These are phyloP conservation scores for Macadamia integrifolia DNA, from an alignment of 164 flowering plant genomes.

Conservation along the genomic window DNA sequence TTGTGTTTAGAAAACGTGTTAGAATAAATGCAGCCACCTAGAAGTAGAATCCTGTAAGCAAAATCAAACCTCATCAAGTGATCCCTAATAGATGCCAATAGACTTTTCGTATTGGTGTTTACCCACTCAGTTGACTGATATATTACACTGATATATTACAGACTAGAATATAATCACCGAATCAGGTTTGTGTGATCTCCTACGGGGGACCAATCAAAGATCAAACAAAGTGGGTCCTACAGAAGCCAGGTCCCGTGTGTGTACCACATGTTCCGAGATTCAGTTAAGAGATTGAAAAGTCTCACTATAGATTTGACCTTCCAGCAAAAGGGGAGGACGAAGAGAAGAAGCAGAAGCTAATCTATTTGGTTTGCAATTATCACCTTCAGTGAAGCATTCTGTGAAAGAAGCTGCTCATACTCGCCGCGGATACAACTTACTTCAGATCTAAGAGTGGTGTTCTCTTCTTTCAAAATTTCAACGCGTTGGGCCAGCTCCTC, in stretches of 20 bases:
- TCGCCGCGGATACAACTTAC: slow-evolving; percentile 62
- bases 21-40: too few relatives aligned
- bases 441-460: slow-evolving; percentile 64
- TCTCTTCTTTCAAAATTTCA: slow-evolving; percentile 74
- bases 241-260: background rate
- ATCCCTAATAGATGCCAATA: too few relatives aligned
- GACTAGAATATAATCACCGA: background rate
- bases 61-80: too few relatives aligned
- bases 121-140: background rate
- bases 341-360: too few relatives aligned
- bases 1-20: too few relatives aligned
- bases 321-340: background rate
- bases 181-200: too few relatives aligned
- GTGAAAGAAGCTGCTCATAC: slow-evolving; percentile 67
- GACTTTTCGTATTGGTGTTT: too few relatives aligned
- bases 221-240: too few relatives aligned
- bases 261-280: background rate
- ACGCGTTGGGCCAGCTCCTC: slow-evolving; percentile 90
- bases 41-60: too few relatives aligned
- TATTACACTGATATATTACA: background rate
- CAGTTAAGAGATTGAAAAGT: background rate
- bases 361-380: background rate
- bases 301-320: background rate
- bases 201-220: too few relatives aligned
- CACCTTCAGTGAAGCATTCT: slow-evolving; percentile 85